phyloP scores from a whole-genome alignment of 345 rosid genomes.

The Eucalyptus guilfoylei region DNA sequence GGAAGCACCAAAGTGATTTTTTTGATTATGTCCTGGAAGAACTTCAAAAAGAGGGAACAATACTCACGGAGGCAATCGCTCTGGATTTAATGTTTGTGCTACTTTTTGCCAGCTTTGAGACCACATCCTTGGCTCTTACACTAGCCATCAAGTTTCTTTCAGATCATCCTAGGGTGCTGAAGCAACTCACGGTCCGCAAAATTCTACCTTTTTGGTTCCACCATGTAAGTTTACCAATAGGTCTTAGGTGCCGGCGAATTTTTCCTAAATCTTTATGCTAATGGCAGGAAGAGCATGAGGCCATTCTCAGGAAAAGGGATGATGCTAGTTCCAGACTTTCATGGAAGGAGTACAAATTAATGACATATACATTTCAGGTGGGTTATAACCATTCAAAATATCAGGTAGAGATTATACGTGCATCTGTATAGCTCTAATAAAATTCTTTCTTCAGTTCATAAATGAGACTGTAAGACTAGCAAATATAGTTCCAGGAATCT shows the following conservation, averaged over 20 bases:
- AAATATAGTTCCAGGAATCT: conserved; percentile 89
- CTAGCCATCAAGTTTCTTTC: conserved; percentile 70
- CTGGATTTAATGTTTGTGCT: conserved; percentile 92
- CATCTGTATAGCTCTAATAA: background rate
- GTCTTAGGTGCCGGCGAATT: background rate
- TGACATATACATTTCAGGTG: conserved; percentile 95
- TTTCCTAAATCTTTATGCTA: background rate
- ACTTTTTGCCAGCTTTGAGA: conserved; percentile 90
- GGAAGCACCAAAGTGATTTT: conserved; percentile 44
- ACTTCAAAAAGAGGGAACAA: conserved; percentile 62
- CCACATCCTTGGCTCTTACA: conserved; percentile 85
- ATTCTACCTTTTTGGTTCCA: background rate
- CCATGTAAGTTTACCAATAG: background rate
- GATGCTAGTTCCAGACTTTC: conserved; percentile 45
- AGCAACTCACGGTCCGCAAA: conserved; percentile 52
- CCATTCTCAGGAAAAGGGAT: conserved; percentile 47
- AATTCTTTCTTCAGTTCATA: conserved; percentile 46
- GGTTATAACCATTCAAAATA: background rate
- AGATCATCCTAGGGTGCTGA: conserved; percentile 53
- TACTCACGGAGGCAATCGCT: conserved; percentile 79
- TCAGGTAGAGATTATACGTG: background rate
- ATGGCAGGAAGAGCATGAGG: conserved; percentile 82
- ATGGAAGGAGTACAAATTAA: conserved; percentile 94
- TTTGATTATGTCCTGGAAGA: conserved; percentile 82
- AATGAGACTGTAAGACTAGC: conserved; percentile 90